Evolutionary conservation across 768 basidiomycete genomes (phyloP), one percentile per base, ranked within the genome.

Genomic region (Pholiota conissans): DNA sequence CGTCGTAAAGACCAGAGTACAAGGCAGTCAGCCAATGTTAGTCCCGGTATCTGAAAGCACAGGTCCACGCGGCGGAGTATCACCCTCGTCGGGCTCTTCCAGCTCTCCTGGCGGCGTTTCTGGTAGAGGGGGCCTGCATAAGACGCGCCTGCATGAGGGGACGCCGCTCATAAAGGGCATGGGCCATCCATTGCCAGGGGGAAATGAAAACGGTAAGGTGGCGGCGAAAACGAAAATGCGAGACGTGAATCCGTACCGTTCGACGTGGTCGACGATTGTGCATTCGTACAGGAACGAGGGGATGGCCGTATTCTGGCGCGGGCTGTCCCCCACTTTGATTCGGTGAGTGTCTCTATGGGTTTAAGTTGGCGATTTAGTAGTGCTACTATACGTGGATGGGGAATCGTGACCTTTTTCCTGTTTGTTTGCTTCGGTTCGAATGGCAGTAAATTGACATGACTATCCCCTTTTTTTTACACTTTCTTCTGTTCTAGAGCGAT

Each of bases 1-100:
- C 66, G 89, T 94, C 3, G 80, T 95, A 59, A 96, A 97, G 74
- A 95, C 95, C 13, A 84, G 93, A 5, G 83, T 95, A 63, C 94
- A 97, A 70, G 83, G 84, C 27, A 76, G 69, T 34, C 66, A 72
- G 32, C 62, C 65, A 3, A 51, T 67, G 11, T 29, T 45, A 35
- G 40, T 60, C 30, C 52, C 60, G 10, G 55, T 46, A 3, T 24
- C 37, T 9, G 29, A 52, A 39, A 16, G 20, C 9, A 18, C 37
- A 18, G n/a, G n/a, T 8, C 16, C 37, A n/a, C 9, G 16, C 2
- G 37, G 37, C 1, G n/a, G n/a, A 18, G 37, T 16, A 39, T 18
- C 37, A 18, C 37, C n/a, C 20, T 4, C 18, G 18, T n/a, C 11
- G 9, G 20, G n/a, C 42, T 13, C 42, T 45, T 24, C 42, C 22